Conservation (phyloP, 1,284 basidiomycete genomes). For the Microbotryum silenes-acaulis region DNA sequence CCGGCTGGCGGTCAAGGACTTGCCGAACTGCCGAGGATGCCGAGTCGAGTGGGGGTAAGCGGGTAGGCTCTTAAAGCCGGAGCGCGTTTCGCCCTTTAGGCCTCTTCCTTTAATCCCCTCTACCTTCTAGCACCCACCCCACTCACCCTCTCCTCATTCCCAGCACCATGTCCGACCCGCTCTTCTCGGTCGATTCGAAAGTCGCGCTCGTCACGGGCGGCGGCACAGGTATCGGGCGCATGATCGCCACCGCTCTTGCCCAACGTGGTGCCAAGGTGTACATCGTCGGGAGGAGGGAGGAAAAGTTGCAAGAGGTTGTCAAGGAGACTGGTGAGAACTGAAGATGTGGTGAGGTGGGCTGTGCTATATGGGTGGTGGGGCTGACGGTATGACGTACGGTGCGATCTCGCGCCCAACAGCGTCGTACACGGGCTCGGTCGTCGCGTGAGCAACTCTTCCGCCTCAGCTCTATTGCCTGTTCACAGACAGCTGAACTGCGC, state of each 20-base stretch:
- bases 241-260: conserved; percentile 44
- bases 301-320: conserved; percentile 3
- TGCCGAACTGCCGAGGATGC: too few species aligned
- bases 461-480: not conserved
- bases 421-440: not conserved
- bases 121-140: not conserved
- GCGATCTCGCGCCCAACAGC: too few species aligned
- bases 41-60: too few species aligned
- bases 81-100: too few species aligned
- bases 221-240: conserved; percentile 44
- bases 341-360: not conserved
- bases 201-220: conserved; percentile 42
- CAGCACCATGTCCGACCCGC: not conserved
- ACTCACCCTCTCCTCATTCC: not conserved
- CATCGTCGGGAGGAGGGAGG: conserved; percentile 27
- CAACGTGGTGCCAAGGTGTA: conserved; percentile 46
- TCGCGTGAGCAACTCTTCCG: not conserved
- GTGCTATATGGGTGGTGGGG: too few species aligned
- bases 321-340: not conserved
- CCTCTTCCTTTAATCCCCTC: not conserved
- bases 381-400: too few species aligned
- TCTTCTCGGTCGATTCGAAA: conserved; percentile 6
- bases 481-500: too few species aligned
- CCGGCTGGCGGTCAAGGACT: too few species aligned
- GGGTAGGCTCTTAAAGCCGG: too few species aligned